These are phyloP conservation scores for Flaveria trinervia DNA, from an alignment of 129 eudicot genomes.

Conservation along the genomic window DNA sequence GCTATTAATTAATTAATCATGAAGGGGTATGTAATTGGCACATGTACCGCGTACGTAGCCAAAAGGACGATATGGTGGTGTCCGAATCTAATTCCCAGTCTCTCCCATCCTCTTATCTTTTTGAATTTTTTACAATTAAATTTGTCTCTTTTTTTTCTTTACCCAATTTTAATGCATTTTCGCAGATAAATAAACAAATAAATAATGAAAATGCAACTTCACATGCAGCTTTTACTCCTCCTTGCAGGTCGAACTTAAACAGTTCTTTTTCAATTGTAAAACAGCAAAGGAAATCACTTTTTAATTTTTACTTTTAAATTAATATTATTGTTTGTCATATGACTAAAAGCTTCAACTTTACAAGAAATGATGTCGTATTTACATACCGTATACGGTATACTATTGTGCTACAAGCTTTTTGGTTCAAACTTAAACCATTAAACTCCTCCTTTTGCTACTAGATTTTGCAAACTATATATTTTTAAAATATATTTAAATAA, in stretches of 20 bases:
- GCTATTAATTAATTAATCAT: too few relatives aligned
- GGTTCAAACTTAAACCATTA: too few relatives aligned
- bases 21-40: conserved; percentile 14
- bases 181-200: not conserved
- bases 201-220: conserved; percentile 20
- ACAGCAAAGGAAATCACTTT: too few relatives aligned
- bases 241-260: conserved; percentile 24
- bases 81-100: conserved; percentile 36
- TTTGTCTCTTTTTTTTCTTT: conserved; percentile 13
- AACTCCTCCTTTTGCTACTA: conserved; percentile 20
- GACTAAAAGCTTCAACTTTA: too few relatives aligned
- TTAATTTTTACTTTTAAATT: too few relatives aligned
- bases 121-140: conserved; percentile 14
- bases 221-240: conserved; percentile 32
- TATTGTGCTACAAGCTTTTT: too few relatives aligned
- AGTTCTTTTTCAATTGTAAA: too few relatives aligned
- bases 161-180: conserved; percentile 31
- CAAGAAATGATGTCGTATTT: too few relatives aligned
- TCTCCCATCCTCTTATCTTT: not conserved
- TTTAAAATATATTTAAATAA: too few relatives aligned
- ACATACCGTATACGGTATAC: too few relatives aligned
- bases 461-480: not conserved
- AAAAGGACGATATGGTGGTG: conserved; percentile 30
- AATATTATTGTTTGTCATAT: too few relatives aligned
- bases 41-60: conserved; percentile 25